phyloP scores from a whole-genome alignment of 169 alveolate species.

The Plasmodium vivax region DNA sequence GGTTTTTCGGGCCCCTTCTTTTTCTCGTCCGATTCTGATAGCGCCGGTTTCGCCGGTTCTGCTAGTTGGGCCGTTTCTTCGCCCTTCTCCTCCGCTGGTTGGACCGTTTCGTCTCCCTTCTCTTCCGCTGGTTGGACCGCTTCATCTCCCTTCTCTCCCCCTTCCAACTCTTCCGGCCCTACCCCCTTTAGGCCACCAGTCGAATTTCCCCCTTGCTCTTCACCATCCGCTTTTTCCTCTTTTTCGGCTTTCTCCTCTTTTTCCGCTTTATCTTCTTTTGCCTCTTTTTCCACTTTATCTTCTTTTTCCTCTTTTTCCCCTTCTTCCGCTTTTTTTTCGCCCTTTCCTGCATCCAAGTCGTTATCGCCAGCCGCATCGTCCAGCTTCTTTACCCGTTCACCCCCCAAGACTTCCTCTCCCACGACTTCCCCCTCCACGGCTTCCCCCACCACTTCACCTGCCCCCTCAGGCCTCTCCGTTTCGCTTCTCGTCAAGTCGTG shows the following conservation, averaged over 20 bases:
- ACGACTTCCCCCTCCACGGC: neutral
- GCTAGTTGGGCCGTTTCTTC: neutral
- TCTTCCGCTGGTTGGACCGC: neutral
- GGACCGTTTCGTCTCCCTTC: neutral
- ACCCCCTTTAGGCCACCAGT: neutral
- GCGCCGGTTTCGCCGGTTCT: neutral
- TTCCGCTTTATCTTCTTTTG: neutral
- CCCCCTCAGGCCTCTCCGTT: constrained; percentile 8
- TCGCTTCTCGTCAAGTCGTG: constrained; percentile 2
- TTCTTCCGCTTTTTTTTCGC: neutral
- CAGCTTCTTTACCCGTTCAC: neutral
- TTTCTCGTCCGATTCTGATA: neutral
- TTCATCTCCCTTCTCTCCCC: neutral
- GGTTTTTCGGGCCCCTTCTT: neutral
- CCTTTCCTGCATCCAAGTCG: neutral
- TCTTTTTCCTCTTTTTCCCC: neutral
- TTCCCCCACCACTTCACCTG: neutral
- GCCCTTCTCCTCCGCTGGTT: neutral
- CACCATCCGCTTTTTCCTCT: neutral
- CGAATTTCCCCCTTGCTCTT: neutral
- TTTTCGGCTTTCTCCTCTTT: neutral
- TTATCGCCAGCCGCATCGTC: neutral
- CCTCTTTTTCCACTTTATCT: neutral
- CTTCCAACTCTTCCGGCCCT: neutral
- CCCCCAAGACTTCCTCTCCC: constrained; percentile 2